Conservation (phyloP, 768 basidiomycete genomes). For the Xerocomus spinulosus region DNA sequence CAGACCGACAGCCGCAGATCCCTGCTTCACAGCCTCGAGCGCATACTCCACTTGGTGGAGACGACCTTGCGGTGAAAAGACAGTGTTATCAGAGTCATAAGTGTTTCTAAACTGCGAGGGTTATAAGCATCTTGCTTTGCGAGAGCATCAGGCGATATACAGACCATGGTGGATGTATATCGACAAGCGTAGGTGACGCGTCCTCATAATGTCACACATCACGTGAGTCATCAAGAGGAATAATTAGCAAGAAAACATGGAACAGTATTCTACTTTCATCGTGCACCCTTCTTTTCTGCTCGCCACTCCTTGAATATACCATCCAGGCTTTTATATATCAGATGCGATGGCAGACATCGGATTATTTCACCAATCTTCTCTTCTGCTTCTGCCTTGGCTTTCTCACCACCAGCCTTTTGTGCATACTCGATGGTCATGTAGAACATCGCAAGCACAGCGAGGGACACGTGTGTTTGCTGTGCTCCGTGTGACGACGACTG, state of each 20-base stretch:
- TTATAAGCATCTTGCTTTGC: constrained; percentile 3
- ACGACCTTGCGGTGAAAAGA: constrained; percentile 94
- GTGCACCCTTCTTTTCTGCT: constrained; percentile 73
- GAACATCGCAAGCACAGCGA: constrained; percentile 90
- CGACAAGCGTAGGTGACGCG: constrained; percentile 30
- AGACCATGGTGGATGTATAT: constrained; percentile 30
- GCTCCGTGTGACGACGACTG: constrained; percentile 76
- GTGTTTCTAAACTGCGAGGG: constrained; percentile 81
- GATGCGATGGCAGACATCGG: constrained; percentile 77
- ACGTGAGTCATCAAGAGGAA: constrained; percentile 17
- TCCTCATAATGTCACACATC: constrained; percentile 21
- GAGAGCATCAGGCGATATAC: constrained; percentile 6
- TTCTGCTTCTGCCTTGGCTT: constrained; percentile 69
- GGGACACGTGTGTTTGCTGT: constrained; percentile 91
- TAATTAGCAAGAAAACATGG: constrained; percentile 9
- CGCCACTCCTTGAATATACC: constrained; percentile 93
- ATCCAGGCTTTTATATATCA: constrained; percentile 89
- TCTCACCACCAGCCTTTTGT: constrained; percentile 58
- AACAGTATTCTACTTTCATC: constrained; percentile 22
- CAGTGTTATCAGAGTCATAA: constrained; percentile 98
- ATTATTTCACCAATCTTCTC: constrained; percentile 85
- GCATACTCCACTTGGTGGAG: constrained; percentile 99
- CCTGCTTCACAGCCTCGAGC: constrained; percentile 98
- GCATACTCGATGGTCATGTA: constrained; percentile 82
- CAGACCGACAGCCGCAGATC: constrained; percentile 96